Base-by-base conservation (phyloP, 176 grass and related monocot genomes). In the Poa annua region DNA sequence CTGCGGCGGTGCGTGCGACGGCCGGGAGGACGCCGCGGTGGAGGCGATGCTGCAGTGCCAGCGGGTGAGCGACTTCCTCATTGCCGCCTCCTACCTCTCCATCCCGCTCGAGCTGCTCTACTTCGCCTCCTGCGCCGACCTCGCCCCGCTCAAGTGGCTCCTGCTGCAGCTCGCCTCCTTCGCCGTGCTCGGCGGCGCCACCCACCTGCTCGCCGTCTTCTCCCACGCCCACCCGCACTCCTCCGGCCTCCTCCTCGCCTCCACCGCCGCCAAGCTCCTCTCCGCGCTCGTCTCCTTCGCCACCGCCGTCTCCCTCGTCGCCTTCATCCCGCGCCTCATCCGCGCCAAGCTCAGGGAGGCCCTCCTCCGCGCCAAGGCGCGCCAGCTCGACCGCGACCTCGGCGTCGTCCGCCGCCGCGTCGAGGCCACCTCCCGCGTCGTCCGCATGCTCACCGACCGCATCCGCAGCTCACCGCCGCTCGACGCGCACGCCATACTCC, bases 131-230 rank as follows among this genome's bases (percentile, higher is more conserved):
- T 84, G 57, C 63, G 56, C 84, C 20, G 56, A 35, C 42, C 47
- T 82, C n/a, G 71, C 82, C 4, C 87, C 84, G 34, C 71, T 86
- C 80, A 75, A 71, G 60, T 80, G 80, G 26, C 68, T 84, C 34
- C 68, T 89, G 7, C 66, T 89, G 33, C 90, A 89, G 73, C 86
- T 92, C 35, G 87, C 87, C 50, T 63, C 84, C 47, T 92, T 92
- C 61, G 44, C 71, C 71, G 71, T 74, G 16, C 71, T 74, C 47
- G 71, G 71, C 71, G 71, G 71, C 71, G 24, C 47, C 24, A 74
- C 15, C 25, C 71, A 74, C 71, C 71, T 74, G 24, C 71, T 74
- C 47, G 71, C 71, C 71, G 71, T 74, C 25, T 74, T 74, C 26
- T 20, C 71, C 71, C 71, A 52, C 71, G 13, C 15, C 0, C 71